These are phyloP conservation scores for Pyrenopolyporus hunteri DNA, from an alignment of 495 filamentous ascomycete genomes.

Conservation along the genomic window DNA sequence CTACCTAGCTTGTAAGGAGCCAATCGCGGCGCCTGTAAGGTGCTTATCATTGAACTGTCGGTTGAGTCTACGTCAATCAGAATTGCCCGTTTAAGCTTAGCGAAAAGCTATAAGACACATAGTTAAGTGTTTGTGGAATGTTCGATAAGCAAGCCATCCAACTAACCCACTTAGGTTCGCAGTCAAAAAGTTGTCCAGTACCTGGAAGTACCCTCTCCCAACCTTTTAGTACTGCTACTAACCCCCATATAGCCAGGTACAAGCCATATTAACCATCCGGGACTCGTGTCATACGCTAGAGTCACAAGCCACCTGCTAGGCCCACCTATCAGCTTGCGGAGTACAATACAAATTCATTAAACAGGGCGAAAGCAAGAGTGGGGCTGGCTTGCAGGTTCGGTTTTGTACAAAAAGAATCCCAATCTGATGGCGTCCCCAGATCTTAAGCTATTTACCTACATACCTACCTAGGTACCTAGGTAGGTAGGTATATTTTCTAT, in stretches of 20 bases:
- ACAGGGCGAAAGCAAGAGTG: conserved; percentile 16
- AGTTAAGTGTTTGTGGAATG: no score
- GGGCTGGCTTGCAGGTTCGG: conserved; percentile 13
- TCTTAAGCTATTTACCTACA: neutral
- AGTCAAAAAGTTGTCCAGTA: no score
- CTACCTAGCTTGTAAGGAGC: no score
- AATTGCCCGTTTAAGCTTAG: no score
- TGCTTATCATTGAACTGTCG: no score
- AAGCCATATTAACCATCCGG: conserved; percentile 22
- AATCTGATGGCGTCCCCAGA: conserved; percentile 23
- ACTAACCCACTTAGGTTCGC: no score
- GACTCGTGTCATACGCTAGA: conserved; percentile 38
- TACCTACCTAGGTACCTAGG: neutral
- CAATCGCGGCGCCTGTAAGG: no score
- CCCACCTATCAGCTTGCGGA: neutral
- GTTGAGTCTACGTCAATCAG: no score
- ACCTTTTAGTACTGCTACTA: conserved; percentile 23
- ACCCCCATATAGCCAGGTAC: conserved; percentile 24
- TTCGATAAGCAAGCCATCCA: no score
- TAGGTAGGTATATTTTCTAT: no score
- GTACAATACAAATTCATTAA: conserved; percentile 6
- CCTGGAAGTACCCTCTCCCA: conserved; percentile 8
- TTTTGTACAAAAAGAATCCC: conserved; percentile 19
- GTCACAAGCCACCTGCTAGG: conserved; percentile 37
- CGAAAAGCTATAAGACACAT: no score